phyloP scores from a whole-genome alignment of 2,329 filamentous ascomycete genomes.

The Paecilomyces formosus region DNA sequence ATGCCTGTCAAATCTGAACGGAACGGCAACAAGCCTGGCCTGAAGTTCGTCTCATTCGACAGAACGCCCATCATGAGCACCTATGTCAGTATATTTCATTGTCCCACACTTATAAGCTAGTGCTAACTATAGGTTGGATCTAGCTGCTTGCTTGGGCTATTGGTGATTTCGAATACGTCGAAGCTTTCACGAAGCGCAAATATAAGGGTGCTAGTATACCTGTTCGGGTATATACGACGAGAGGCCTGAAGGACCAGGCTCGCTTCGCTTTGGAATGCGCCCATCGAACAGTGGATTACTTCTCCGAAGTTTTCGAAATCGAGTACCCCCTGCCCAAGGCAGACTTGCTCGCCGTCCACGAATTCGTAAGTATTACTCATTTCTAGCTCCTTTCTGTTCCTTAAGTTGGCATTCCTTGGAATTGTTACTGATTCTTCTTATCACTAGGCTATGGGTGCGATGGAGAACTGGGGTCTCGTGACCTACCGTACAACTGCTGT shows the following conservation, averaged over 20 bases:
- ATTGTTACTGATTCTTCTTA: conserved; percentile 33
- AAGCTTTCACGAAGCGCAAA: conserved; percentile 78
- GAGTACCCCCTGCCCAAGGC: conserved; percentile 92
- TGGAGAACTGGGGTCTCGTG: conserved; percentile 96
- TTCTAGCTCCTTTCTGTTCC: neutral
- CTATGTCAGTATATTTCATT: conserved; percentile 42
- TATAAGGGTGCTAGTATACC: conserved; percentile 89
- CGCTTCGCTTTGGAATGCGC: conserved; percentile 84
- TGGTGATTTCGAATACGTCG: conserved; percentile 94
- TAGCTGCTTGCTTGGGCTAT: conserved; percentile 86
- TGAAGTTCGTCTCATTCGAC: conserved; percentile 68
- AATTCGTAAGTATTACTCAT: conserved; percentile 60
- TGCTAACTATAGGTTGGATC: conserved; percentile 15
- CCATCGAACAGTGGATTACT: conserved; percentile 90
- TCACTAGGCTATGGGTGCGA: conserved; percentile 54
- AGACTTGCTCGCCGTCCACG: conserved; percentile 83
- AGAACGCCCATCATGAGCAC: conserved; percentile 86
- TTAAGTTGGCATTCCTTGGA: neutral
- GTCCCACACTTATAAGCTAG: neutral
- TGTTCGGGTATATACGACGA: conserved; percentile 91
- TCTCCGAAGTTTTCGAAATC: conserved; percentile 86
- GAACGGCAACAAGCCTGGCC: conserved; percentile 58
- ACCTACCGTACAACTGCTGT: conserved; percentile 94
- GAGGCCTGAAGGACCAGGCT: conserved; percentile 88
- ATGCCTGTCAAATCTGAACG: conserved; percentile 78